phyloP scores from a whole-genome alignment of 305 asterid genomes.

The Fraxinus sp. region DNA sequence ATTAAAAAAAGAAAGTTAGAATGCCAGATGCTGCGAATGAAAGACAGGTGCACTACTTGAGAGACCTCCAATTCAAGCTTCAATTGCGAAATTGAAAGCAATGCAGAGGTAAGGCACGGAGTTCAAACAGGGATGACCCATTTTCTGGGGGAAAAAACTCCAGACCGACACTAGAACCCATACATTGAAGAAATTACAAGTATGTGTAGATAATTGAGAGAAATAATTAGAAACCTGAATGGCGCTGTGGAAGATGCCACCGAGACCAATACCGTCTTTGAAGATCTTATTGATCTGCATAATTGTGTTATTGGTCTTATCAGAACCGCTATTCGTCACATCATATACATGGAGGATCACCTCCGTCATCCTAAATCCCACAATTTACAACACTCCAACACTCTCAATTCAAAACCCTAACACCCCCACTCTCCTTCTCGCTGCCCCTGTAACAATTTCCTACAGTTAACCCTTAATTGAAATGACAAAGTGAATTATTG shows the following conservation, averaged over 20 bases:
- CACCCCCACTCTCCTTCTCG: constrained; percentile 1
- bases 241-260: constrained; percentile 59
- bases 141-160: too few relatives aligned
- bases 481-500: background rate
- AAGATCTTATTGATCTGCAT: constrained; percentile 54
- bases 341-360: constrained; percentile 58
- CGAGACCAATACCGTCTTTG: constrained; percentile 59
- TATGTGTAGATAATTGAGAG: too few relatives aligned
- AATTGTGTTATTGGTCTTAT: constrained; percentile 50
- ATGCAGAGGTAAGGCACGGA: background rate
- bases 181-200: too few relatives aligned
- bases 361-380: constrained; percentile 41
- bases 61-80: background rate
- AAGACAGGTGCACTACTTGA: background rate
- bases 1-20: background rate
- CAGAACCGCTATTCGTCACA: constrained; percentile 54
- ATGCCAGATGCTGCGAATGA: background rate
- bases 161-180: constrained; percentile 18
- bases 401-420: constrained; percentile 33
- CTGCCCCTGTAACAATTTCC: background rate
- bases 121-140: background rate
- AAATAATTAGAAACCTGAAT: constrained; percentile 36
- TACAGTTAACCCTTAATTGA: background rate
- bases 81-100: background rate
- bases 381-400: background rate